Evolutionary conservation across 495 filamentous ascomycete species (phyloP).

Genomic region (Bombardia bombarda): DNA sequence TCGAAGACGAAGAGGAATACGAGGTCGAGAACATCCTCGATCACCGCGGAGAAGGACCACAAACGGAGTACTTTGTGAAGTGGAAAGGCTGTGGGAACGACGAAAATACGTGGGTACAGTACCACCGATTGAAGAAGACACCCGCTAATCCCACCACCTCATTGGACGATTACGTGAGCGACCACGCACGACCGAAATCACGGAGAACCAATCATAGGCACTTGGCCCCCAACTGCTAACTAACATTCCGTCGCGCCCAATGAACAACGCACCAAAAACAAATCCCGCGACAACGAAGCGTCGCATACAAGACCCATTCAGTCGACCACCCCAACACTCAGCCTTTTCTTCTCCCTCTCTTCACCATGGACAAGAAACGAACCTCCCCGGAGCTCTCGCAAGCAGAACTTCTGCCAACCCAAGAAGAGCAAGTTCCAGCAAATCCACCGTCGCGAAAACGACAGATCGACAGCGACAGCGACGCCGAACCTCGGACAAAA

Average conservation of each 20-base stretch:
- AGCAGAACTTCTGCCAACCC: too few species aligned
- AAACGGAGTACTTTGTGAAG: too few species aligned
- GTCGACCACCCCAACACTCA: not conserved
- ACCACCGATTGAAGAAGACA: too few species aligned
- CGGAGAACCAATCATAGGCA: not conserved
- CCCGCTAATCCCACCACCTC: not conserved
- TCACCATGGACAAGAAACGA: not conserved
- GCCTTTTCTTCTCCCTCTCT: not conserved
- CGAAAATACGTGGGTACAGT: too few species aligned
- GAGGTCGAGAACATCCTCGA: too few species aligned
- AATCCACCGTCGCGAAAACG: not conserved
- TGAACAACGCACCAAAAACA: not conserved
- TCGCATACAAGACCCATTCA: not conserved
- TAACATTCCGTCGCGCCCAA: not conserved
- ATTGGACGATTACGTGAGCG: not conserved
- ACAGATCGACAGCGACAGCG: not conserved
- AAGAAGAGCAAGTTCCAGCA: not conserved
- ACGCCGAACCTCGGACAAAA: conserved; percentile 4
- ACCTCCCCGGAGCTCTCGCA: not conserved
- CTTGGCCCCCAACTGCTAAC: too few species aligned
- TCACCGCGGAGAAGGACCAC: too few species aligned
- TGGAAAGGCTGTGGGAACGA: too few species aligned
- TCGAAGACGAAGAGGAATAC: too few species aligned
- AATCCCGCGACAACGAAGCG: not conserved
- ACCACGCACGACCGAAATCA: not conserved